Evolutionary conservation across 179 eudicot species (phyloP), one percentile per base, ranked within the genome.

Genomic region (Actinidia chinensis): DNA sequence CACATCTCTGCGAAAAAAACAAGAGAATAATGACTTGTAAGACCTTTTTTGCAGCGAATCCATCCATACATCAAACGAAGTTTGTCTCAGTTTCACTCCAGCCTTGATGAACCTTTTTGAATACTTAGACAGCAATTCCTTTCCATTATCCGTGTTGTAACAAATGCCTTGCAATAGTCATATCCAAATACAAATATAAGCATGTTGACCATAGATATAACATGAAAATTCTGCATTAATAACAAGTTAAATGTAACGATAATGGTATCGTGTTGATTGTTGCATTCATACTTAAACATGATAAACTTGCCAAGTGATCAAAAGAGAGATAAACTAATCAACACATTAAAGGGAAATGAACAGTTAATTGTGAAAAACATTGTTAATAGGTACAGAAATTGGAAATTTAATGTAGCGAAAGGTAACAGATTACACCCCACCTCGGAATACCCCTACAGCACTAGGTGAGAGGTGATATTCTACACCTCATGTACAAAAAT

Each of bases 41-140:
- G n/a, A n/a, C 99, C 90, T 81, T 85, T 80, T 80, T 91, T 64
- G 95, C 93, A 82, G 97, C 89, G 83, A 89, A 91, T 28, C 92
- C 97, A 94, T 89, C 97, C 98, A 96, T 33, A 61, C 50, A 47
- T 88, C 97, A 82, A 92, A 94, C 55, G 98, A 79, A 78, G 87
- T 80, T 82, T 85, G 89, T 44, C 98, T 85, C 77, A 96, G 86
- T 54, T 89, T 92, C 33, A 90, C 97, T 81, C 97, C 97, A 22
- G 88, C 90, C 83, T 78, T 89, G 78, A 86, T 74, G 76, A 94
- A 96, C 82, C 88, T 85, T 84, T 78, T 85, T 43, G 90, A 85
- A 79, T 92, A 90, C 86, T 91, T 94, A 6, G 87, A 84, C 71
- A 94, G 83, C 84, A 92, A 84, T 63, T 85, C 92, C 97, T n/a